A percentile compares a stretch with the other conserved stretches of the same genome.
phyloP scores from a whole-genome alignment of 2,329 filamentous ascomycete genomes.

The Diaporthe sp. region DNA sequence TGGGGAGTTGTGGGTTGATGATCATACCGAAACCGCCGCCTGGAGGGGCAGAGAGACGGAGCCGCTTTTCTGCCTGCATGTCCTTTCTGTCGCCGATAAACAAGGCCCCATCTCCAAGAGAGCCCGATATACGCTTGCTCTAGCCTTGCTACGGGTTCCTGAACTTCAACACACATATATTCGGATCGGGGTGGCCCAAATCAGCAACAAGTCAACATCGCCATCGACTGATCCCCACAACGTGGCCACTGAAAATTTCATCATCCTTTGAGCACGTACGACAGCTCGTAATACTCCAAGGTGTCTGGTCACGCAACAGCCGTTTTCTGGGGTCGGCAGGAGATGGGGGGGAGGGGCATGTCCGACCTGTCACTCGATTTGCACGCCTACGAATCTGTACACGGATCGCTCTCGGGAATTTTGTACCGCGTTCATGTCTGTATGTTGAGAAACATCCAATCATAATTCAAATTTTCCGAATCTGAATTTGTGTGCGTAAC shows the following conservation, averaged over 20 bases:
- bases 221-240: not conserved
- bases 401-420: not conserved
- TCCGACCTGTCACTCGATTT: conserved; percentile 7
- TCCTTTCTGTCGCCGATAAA: not conserved
- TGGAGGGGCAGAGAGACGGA: not conserved
- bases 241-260: not conserved
- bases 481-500: not conserved
- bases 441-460: not conserved
- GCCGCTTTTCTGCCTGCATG: not conserved
- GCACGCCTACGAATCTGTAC: not conserved
- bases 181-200: not conserved
- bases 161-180: not conserved
- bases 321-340: not conserved
- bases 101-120: too few relatives aligned
- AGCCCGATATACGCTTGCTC: not conserved
- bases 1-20: not conserved
- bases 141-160: not conserved
- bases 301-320: not conserved
- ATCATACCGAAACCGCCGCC: not conserved
- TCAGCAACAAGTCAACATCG: not conserved
- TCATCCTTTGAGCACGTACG: not conserved
- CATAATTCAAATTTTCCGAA: not conserved
- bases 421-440: not conserved
- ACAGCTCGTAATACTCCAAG: too few relatives aligned
- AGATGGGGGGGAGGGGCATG: not conserved